Base-by-base conservation (phyloP, 2,329 filamentous ascomycete species). In the Fusarium nisikadoi region DNA sequence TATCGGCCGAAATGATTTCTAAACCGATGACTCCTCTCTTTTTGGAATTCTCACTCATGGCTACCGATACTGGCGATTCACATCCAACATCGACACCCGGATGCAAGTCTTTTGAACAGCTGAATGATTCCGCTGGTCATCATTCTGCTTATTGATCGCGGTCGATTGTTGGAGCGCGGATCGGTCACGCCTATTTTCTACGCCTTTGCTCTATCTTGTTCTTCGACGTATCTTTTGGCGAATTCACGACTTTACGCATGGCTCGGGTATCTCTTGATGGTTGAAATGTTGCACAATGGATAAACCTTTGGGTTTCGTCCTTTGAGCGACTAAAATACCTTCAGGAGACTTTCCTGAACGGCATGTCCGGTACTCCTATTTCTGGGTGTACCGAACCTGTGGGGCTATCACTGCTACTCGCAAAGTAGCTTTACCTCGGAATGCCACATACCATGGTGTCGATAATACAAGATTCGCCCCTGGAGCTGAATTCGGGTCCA, bases 191-290 rank as follows among this genome's bases (percentile, higher is more conserved):
- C 67, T 76, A 65, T 77, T 81, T 78, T 77, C 67, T 75, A 78
- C 77, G 76, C 80, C 79, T 77, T 76, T 80, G 79, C 78, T 82
- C 78, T 82, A 81, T 82, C 80, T 83, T 75, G 81, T 82, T 83
- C 81, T 84, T 82, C 80, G 80, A 83, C 80, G 76, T 74, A 77
- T 80, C 72, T 79, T 76, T 66, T 70, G 65, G 74, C 65, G 70
- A 72, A 74, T 77, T 80, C 60, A 80, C 76, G 77, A 80, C 75
- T 79, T 80, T 68, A 79, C 71, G 71, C 74, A 80, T 83, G 82
- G 81, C 82, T 84, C 80, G 80, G 82, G 79, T 78, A 70, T 67
- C 70, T 76, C 72, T 73, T 71, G 64, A 74, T 63, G 68, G 65
- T 69, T 50, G 61, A 54, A 57, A 55, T 53, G 56, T 74, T 70